phyloP scores from a whole-genome alignment of 78 protist genomes.

The Dictyostelium intermedium region DNA sequence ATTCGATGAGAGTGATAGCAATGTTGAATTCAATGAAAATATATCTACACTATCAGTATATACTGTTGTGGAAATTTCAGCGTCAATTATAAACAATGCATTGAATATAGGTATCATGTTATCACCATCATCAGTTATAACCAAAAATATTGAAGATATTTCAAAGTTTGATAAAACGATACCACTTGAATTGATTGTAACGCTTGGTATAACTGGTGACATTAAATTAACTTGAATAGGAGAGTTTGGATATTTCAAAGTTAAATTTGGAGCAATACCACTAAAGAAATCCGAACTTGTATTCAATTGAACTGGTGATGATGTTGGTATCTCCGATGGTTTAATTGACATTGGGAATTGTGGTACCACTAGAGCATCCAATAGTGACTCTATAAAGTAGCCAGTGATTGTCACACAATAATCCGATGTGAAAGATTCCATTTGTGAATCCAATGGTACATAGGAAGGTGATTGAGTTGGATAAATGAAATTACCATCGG shows the following conservation, averaged over 20 bases:
- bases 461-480: slow-evolving; percentile 19
- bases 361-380: not conserved
- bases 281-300: slow-evolving; percentile 9
- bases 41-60: no score
- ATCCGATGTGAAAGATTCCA: not conserved
- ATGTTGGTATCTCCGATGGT: not conserved
- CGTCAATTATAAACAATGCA: not conserved
- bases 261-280: not conserved
- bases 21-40: not conserved
- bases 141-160: not conserved
- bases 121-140: not conserved
- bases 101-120: not conserved
- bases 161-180: not conserved
- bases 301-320: slow-evolving; percentile 10
- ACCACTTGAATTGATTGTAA: slow-evolving; percentile 2
- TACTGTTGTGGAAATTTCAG: not conserved
- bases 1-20: not conserved
- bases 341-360: not conserved
- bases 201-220: slow-evolving; percentile 4
- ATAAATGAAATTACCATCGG: not conserved
- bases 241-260: not conserved
- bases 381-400: not conserved
- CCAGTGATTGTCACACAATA: not conserved
- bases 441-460: not conserved
- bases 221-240: not conserved